Evolutionary conservation across 257 asterid genomes (phyloP).

Genomic region (Linderniella brevidens): DNA sequence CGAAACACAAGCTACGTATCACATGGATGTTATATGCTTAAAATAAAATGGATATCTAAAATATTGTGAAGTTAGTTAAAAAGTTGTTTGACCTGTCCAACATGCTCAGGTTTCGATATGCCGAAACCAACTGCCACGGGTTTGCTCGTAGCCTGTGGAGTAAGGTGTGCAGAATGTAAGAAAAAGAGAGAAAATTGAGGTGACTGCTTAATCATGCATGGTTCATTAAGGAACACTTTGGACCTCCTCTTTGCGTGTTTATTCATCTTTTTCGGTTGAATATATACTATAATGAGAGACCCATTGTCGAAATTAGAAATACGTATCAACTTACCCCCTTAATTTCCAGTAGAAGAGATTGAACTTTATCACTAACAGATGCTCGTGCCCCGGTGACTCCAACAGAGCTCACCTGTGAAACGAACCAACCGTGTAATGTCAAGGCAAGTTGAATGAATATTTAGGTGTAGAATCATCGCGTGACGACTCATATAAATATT

Average conservation of each 20-base stretch:
- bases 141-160: constrained; percentile 35
- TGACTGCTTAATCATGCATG: too few relatives aligned
- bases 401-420: constrained; percentile 49
- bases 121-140: constrained; percentile 80
- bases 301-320: too few relatives aligned
- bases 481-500: too few relatives aligned
- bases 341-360: constrained; percentile 43
- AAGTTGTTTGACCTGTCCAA: constrained; percentile 27
- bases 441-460: too few relatives aligned
- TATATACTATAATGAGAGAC: too few relatives aligned
- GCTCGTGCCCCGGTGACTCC: constrained; percentile 76
- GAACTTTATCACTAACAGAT: constrained; percentile 37
- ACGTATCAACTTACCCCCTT: constrained; percentile 31
- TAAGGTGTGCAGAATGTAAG: not conserved
- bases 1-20: not conserved
- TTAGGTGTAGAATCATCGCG: too few relatives aligned
- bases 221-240: too few relatives aligned
- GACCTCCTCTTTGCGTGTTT: not conserved
- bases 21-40: too few relatives aligned
- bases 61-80: too few relatives aligned
- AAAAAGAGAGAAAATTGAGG: too few relatives aligned
- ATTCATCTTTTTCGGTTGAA: not conserved
- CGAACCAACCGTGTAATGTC: too few relatives aligned
- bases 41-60: too few relatives aligned
- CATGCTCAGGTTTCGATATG: constrained; percentile 68